Percentiles rank a stretch among this genome's conserved stretches.
Evolutionary conservation across 768 basidiomycete species (phyloP).

Genomic region (Leucocoprinus birnbaumii): DNA sequence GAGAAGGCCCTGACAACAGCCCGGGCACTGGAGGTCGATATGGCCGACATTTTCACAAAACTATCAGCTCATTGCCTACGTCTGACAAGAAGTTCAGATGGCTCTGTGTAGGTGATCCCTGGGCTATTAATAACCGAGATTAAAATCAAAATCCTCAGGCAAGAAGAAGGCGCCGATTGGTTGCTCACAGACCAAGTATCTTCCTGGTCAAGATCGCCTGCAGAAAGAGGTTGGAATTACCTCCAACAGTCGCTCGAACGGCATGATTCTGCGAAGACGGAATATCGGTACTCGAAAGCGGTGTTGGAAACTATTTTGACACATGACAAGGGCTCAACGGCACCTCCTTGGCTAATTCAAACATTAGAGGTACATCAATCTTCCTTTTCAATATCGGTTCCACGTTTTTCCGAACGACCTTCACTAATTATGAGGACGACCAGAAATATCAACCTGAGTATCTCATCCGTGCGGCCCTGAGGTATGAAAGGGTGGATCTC

Average conservation of each 20-base stretch:
- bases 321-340: conserved; percentile 52
- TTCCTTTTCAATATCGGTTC: neutral
- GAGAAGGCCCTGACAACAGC: conserved; percentile 79
- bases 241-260: conserved; percentile 76
- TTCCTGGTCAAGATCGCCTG: conserved; percentile 80
- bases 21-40: conserved; percentile 73
- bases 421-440: conserved; percentile 1
- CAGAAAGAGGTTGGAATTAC: conserved; percentile 86
- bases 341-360: conserved; percentile 84
- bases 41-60: conserved; percentile 81
- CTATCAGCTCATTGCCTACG: conserved; percentile 79
- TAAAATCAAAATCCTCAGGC: conserved; percentile 33
- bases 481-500: conserved; percentile 75
- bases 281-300: conserved; percentile 74
- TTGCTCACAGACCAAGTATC: conserved; percentile 75
- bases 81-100: conserved; percentile 61
- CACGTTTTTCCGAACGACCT: neutral
- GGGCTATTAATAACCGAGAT: conserved; percentile 15
- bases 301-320: conserved; percentile 76
- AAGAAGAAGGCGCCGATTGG: conserved; percentile 78
- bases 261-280: conserved; percentile 69
- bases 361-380: conserved; percentile 57
- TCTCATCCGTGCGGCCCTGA: conserved; percentile 74
- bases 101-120: conserved; percentile 46
- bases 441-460: conserved; percentile 79